Evolutionary conservation across 2,329 filamentous ascomycete species (phyloP).

Genomic region (Neofusicoccum sp.): DNA sequence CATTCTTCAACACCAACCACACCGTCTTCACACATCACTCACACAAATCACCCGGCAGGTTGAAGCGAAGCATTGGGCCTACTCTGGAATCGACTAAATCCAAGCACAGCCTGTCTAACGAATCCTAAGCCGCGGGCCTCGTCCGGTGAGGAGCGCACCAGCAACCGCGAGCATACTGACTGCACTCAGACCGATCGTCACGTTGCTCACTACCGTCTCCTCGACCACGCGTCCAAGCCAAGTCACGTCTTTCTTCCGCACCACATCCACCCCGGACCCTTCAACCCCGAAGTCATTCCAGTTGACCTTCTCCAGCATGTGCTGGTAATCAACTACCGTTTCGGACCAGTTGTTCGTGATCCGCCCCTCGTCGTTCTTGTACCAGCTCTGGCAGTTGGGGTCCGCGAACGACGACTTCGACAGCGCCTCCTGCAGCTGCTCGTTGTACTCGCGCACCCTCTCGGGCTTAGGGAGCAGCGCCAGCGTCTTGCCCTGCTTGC

Average conservation of each 20-base stretch:
- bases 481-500: slow-evolving; percentile 40
- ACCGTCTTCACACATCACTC: no score
- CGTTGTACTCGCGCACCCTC: slow-evolving; percentile 46
- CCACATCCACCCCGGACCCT: slow-evolving; percentile 35
- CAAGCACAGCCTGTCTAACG: neutral
- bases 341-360: slow-evolving; percentile 60
- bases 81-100: no score
- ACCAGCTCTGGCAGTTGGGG: slow-evolving; percentile 55
- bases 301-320: slow-evolving; percentile 41
- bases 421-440: slow-evolving; percentile 46
- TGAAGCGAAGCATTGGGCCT: no score
- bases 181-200: slow-evolving; percentile 33
- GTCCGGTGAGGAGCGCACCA: slow-evolving; percentile 29
- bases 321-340: slow-evolving; percentile 57
- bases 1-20: neutral
- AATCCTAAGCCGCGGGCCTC: neutral
- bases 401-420: slow-evolving; percentile 51
- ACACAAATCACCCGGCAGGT: no score
- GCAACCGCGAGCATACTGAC: slow-evolving; percentile 37
- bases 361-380: slow-evolving; percentile 53
- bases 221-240: slow-evolving; percentile 46
- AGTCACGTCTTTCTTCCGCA: slow-evolving; percentile 32
- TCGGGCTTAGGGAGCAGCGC: slow-evolving; percentile 45
- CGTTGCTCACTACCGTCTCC: slow-evolving; percentile 43
- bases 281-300: slow-evolving; percentile 45